Conservation (phyloP, 148 eudicot genomes). For the Talinum fruticosum region DNA sequence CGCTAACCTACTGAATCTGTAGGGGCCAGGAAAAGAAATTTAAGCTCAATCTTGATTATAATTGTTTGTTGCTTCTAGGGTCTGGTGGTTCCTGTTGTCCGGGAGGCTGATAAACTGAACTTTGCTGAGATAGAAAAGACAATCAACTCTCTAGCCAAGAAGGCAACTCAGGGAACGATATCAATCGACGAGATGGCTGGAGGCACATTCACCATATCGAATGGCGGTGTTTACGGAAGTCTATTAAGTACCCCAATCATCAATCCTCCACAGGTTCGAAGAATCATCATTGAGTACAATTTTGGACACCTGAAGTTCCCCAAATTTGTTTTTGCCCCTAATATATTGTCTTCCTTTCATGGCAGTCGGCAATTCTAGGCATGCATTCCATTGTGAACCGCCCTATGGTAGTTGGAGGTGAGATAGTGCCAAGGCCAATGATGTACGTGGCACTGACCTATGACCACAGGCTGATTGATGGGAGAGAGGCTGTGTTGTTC, state of each 20-base stretch:
- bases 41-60: neutral
- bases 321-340: neutral
- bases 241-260: conserved; percentile 93
- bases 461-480: conserved; percentile 30
- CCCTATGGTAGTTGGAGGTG: conserved; percentile 57
- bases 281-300: neutral
- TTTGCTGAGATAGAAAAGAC: conserved; percentile 91
- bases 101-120: conserved; percentile 75
- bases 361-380: conserved; percentile 55
- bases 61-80: conserved; percentile 44
- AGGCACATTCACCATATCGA: conserved; percentile 88
- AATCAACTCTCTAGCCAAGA: conserved; percentile 82
- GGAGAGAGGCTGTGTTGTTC: conserved; percentile 97
- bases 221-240: conserved; percentile 99
- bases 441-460: conserved; percentile 95
- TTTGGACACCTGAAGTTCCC: neutral
- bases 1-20: neutral
- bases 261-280: conserved; percentile 92
- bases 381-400: conserved; percentile 56
- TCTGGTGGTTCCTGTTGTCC: conserved; percentile 92
- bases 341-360: neutral
- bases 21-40: neutral
- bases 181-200: conserved; percentile 98
- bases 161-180: conserved; percentile 74
- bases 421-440: conserved; percentile 84